phyloP scores from a whole-genome alignment of 768 basidiomycete genomes.

The Peribolospora kevripleyi region DNA sequence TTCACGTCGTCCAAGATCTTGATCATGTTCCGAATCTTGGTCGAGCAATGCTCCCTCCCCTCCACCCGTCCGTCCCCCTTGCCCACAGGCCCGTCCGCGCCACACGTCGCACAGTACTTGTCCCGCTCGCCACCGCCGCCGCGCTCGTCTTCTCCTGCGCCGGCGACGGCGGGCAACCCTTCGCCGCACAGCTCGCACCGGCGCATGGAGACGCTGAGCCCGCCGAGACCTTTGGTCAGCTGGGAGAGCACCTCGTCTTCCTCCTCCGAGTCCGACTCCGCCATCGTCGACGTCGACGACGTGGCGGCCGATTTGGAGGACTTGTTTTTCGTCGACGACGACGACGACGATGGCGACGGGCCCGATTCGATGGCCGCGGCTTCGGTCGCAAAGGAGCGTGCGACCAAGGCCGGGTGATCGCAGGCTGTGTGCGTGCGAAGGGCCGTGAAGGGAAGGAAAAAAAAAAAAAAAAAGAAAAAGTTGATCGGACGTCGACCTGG shows the following conservation, averaged over 20 bases:
- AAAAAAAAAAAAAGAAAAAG: too few relatives aligned
- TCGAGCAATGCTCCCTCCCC: slow-evolving; percentile 16
- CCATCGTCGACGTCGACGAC: too few relatives aligned
- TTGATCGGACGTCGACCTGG: not conserved
- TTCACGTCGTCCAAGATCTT: slow-evolving; percentile 44
- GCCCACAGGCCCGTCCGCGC: too few relatives aligned
- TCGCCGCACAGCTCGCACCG: slow-evolving; percentile 2
- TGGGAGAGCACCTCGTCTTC: slow-evolving; percentile 43
- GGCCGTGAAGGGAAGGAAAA: too few relatives aligned
- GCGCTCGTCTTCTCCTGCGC: not conserved
- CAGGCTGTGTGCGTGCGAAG: slow-evolving; percentile 33
- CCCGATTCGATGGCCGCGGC: too few relatives aligned
- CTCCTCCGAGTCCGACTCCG: slow-evolving; percentile 29
- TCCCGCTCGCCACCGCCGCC: slow-evolving; percentile 11
- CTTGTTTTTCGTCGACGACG: too few relatives aligned
- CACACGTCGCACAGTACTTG: slow-evolving; percentile 37
- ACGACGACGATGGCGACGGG: too few relatives aligned
- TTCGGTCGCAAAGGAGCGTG: slow-evolving; percentile 10
- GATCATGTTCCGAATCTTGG: slow-evolving; percentile 67
- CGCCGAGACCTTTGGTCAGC: not conserved
- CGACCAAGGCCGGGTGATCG: slow-evolving; percentile 62
- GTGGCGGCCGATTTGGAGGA: too few relatives aligned
- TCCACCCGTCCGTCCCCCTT: too few relatives aligned
- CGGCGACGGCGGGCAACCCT: too few relatives aligned
- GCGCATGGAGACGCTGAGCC: slow-evolving; percentile 12